Conservation (phyloP, 1,139 yeast genomes). For the Scheffersomyces quercinus region DNA sequence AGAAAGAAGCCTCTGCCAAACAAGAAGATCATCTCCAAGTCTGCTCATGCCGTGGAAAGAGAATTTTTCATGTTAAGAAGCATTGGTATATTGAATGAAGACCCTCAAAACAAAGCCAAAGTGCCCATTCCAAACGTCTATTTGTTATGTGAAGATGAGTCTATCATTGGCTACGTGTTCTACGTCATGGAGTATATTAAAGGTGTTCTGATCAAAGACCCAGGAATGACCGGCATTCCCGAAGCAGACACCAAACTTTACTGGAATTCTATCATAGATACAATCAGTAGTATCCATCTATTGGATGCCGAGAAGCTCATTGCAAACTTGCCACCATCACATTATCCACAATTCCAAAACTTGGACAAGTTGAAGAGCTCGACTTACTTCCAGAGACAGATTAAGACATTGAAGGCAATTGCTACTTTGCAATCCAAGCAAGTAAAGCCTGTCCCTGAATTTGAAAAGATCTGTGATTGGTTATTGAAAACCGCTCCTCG, state of each 20-base stretch:
- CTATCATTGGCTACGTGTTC: slow-evolving; percentile 51
- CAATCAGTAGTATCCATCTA: slow-evolving; percentile 54
- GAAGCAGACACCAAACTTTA: slow-evolving; percentile 23
- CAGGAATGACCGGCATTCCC: slow-evolving; percentile 45
- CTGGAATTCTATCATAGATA: slow-evolving; percentile 56
- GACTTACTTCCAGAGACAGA: slow-evolving; percentile 57
- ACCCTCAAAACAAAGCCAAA: slow-evolving; percentile 16
- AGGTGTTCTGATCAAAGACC: slow-evolving; percentile 61
- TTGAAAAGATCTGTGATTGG: slow-evolving; percentile 46
- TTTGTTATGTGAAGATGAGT: slow-evolving; percentile 53
- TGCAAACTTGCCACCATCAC: slow-evolving; percentile 42
- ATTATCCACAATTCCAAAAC: slow-evolving; percentile 48
- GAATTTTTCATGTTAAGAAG: slow-evolving; percentile 59
- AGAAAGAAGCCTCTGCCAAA: slow-evolving; percentile 65
- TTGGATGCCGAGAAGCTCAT: slow-evolving; percentile 50
- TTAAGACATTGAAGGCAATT: slow-evolving; percentile 49
- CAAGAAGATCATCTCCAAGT: slow-evolving; percentile 50
- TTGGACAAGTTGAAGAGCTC: slow-evolving; percentile 21
- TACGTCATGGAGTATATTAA: slow-evolving; percentile 62
- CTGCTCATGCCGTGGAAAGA: slow-evolving; percentile 68
- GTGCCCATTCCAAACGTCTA: slow-evolving; percentile 55
- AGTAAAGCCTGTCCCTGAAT: slow-evolving; percentile 54
- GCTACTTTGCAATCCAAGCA: slow-evolving; percentile 51
- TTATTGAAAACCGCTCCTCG: slow-evolving; percentile 41
- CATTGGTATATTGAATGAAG: slow-evolving; percentile 33